Base-by-base conservation (phyloP, 176 grass and related monocot species). In the Panicum miliaceum region DNA sequence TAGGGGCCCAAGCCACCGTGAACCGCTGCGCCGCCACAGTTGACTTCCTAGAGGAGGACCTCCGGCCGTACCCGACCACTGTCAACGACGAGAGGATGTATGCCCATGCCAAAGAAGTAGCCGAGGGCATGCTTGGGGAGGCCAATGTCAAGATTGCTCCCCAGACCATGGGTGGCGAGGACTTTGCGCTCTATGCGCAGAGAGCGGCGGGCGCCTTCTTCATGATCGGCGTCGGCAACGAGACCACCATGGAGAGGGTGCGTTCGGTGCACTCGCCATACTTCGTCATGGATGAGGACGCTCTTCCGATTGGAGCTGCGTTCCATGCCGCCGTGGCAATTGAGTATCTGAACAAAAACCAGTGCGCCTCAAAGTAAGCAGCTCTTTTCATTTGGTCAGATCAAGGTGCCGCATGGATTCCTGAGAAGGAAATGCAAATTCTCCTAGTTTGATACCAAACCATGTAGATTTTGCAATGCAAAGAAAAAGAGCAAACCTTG, bases 241-340 rank as follows among this genome's bases (percentile, higher is more conserved):
- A 79, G 1, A 53, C 27, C 37, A 77, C 61, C 23, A 38, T 75
- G 73, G 76, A 12, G 32, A 51, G 50, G 12, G 35, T 60, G n/a
- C 51, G 80, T 58, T 53, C 81, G 10, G 15, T 73, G 45, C 94
- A 96, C 78, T 93, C 91, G 0, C 86, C 89, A 0, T 70, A 87
- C 54, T 96, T 96, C 7, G 75, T 89, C 45, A 40, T 92, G 6
- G 84, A 96, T 10, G 94, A 96, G 68, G 68, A 85, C 8, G 84
- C 54, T 12, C 84, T 93, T 54, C 73, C 88, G 4, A 41, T 91
- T 0, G 91, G 89, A 54, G 84, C 94, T 3, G 94, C 90, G 7
- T 25, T 94, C 3, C 94, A 97, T 86, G 90, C 94, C 3, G 58
- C 90, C 2, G 90, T 97, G 61, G 92, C 94, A 4, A 81, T 87